Evolutionary conservation across 2,329 filamentous ascomycete species (phyloP).

Genomic region (Calonectria leucothoes): DNA sequence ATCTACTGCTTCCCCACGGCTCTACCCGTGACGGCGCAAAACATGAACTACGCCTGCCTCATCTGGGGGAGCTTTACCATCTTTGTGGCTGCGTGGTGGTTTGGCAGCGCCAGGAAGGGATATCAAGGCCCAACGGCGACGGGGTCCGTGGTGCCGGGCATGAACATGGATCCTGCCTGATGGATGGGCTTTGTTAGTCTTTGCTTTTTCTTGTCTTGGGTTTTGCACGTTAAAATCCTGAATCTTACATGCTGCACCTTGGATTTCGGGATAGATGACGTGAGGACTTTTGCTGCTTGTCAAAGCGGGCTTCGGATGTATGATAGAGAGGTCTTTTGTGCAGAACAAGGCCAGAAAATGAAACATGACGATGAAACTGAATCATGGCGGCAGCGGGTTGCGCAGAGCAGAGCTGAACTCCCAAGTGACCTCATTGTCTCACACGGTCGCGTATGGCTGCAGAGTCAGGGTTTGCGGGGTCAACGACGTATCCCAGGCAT

Average conservation of each 20-base stretch:
- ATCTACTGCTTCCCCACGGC: slow-evolving; percentile 71
- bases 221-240: neutral
- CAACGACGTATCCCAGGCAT: neutral
- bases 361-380: neutral
- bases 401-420: neutral
- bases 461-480: neutral
- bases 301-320: neutral
- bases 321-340: neutral
- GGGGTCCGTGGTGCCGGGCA: slow-evolving; percentile 33
- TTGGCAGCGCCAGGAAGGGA: slow-evolving; percentile 44
- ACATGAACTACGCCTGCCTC: slow-evolving; percentile 65
- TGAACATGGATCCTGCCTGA: slow-evolving; percentile 33
- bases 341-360: neutral
- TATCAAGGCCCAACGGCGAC: slow-evolving; percentile 39
- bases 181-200: neutral
- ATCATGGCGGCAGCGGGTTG: neutral
- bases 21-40: slow-evolving; percentile 55
- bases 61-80: slow-evolving; percentile 57
- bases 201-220: no score
- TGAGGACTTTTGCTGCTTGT: neutral
- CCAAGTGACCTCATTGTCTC: neutral
- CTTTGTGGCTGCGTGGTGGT: slow-evolving; percentile 56
- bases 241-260: no score
- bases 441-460: neutral
- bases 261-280: neutral